Conservation (phyloP, 2,329 filamentous ascomycete genomes). For the Xylaria sp. region DNA sequence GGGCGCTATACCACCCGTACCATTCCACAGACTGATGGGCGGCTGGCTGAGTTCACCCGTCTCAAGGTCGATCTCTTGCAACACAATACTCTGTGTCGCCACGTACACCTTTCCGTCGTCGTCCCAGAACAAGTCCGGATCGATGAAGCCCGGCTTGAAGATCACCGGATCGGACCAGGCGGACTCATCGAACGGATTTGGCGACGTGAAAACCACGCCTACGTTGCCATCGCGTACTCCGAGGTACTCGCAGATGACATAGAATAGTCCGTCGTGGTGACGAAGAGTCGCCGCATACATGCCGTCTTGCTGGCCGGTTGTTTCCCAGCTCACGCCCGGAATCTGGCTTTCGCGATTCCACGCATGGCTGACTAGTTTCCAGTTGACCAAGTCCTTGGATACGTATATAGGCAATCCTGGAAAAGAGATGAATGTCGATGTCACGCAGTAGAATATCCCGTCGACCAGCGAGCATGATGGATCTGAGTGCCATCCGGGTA, state of each 20-base stretch:
- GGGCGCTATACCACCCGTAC: conserved; percentile 38
- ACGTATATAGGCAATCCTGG: conserved; percentile 49
- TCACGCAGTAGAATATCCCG: conserved; percentile 47
- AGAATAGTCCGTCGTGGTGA: conserved; percentile 29
- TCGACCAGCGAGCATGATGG: conserved; percentile 37
- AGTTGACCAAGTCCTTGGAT: conserved; percentile 46
- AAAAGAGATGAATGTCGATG: conserved; percentile 48
- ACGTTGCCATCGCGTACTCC: conserved; percentile 9
- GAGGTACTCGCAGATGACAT: conserved; percentile 32
- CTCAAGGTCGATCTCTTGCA: conserved; percentile 33
- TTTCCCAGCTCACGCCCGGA: conserved; percentile 32
- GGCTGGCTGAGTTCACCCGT: conserved; percentile 33
- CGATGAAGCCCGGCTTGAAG: conserved; percentile 32
- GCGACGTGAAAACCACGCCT: conserved; percentile 35
- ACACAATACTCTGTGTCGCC: conserved; percentile 28
- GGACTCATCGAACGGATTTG: conserved; percentile 36
- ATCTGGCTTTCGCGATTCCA: conserved; percentile 40
- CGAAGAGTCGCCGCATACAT: conserved; percentile 35
- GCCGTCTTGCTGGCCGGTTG: conserved; percentile 30
- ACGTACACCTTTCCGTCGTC: conserved; percentile 37
- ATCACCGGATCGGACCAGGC: conserved; percentile 39
- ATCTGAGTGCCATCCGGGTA: conserved; percentile 47
- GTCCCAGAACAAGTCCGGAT: conserved; percentile 41
- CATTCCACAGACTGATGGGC: conserved; percentile 38
- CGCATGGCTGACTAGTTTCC: conserved; percentile 40